phyloP scores from a whole-genome alignment of 371 early-diverging fungal species.

The Haplosporangium sp. region DNA sequence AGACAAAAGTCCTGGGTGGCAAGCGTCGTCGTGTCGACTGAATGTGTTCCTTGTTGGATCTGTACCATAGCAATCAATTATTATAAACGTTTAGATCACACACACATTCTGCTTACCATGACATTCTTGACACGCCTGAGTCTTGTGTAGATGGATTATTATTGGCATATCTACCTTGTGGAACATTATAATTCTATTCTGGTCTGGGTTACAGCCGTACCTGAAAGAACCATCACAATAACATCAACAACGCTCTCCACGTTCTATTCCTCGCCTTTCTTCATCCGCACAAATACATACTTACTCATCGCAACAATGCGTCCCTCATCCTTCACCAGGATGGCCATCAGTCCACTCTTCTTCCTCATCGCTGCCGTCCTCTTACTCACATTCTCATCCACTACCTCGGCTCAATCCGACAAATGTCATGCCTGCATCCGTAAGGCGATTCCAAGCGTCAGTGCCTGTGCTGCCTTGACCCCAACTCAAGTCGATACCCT shows the following conservation, averaged over 20 bases:
- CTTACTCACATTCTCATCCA: constrained; percentile 7
- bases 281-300: no score
- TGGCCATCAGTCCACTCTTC: constrained; percentile 5
- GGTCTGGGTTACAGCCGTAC: no score
- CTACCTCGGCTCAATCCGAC: constrained; percentile 19
- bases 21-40: constrained; percentile 44
- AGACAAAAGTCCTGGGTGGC: constrained; percentile 44
- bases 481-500: constrained; percentile 14
- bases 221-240: no score
- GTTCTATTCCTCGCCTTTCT: no score
- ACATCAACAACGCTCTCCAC: no score
- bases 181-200: no score
- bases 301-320: constrained; percentile 10
- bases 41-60: background rate
- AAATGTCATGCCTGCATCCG: constrained; percentile 29
- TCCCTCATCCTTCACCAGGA: constrained; percentile 8
- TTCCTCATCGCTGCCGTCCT: no score
- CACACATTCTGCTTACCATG: no score
- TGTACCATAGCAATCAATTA: background rate
- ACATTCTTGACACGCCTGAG: no score
- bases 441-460: constrained; percentile 18
- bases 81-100: background rate
- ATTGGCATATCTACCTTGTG: no score
- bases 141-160: no score
- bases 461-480: constrained; percentile 16